Evolutionary conservation across 2,329 filamentous ascomycete genomes (phyloP).

Genomic region (Intubia oerlemansii): DNA sequence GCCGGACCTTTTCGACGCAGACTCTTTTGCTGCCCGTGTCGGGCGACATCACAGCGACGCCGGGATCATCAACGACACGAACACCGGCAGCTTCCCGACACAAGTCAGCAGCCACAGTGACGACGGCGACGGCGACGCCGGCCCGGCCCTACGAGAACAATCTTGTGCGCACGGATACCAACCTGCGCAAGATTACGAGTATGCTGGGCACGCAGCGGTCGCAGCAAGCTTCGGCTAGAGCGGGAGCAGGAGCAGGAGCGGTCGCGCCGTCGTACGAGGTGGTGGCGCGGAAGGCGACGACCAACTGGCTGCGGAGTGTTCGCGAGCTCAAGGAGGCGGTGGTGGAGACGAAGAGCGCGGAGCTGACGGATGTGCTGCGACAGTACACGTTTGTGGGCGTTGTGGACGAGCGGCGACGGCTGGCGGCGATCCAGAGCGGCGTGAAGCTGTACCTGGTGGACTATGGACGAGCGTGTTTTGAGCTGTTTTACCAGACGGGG

Average conservation of each 20-base stretch:
- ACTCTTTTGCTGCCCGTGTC: slow-evolving; percentile 42
- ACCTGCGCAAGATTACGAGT: slow-evolving; percentile 81
- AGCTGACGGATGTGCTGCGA: slow-evolving; percentile 69
- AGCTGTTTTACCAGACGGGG: slow-evolving; percentile 91
- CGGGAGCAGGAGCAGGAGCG: too few species aligned
- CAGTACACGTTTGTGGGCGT: slow-evolving; percentile 85
- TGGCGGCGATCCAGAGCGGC: slow-evolving; percentile 83
- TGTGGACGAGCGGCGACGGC: slow-evolving; percentile 66
- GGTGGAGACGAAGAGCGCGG: slow-evolving; percentile 61
- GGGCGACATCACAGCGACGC: slow-evolving; percentile 7
- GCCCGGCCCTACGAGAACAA: slow-evolving; percentile 61
- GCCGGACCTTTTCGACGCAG: slow-evolving; percentile 85
- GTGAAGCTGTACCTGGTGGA: slow-evolving; percentile 85
- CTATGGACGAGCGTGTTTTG: slow-evolving; percentile 68
- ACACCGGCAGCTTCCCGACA: slow-evolving; percentile 28
- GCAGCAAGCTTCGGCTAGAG: too few species aligned
- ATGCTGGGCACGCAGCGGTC: slow-evolving; percentile 51
- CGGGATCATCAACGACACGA: slow-evolving; percentile 7
- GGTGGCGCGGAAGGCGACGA: slow-evolving; percentile 44
- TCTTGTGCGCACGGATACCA: slow-evolving; percentile 74
- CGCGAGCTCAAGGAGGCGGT: slow-evolving; percentile 68
- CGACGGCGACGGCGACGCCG: slow-evolving; percentile 14
- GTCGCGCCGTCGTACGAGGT: slow-evolving; percentile 49
- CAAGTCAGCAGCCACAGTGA: slow-evolving; percentile 23
- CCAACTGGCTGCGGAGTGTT: slow-evolving; percentile 62